Percentiles rank a stretch among this genome's conserved stretches.
Conservation (phyloP, 768 basidiomycete genomes). For the Pholiota microspora region DNA sequence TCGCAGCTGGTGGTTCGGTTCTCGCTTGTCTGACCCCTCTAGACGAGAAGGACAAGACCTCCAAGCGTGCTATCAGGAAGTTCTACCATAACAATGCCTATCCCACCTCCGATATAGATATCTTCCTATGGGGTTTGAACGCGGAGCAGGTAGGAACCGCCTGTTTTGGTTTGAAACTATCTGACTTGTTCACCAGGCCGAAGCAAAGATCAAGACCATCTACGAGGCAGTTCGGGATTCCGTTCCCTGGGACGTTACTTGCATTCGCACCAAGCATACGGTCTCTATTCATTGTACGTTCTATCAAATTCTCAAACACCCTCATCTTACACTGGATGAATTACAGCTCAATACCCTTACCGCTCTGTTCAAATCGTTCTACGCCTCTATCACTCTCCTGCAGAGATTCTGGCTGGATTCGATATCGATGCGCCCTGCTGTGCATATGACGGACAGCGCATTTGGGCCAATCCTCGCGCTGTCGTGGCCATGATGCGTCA, state of each 20-base stretch:
- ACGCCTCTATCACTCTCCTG: conserved; percentile 61
- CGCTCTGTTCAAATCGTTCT: conserved; percentile 65
- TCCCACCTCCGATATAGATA: conserved; percentile 61
- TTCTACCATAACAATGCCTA: conserved; percentile 53
- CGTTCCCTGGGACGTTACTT: conserved; percentile 68
- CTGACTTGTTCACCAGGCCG: conserved; percentile 36
- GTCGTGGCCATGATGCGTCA: conserved; percentile 67
- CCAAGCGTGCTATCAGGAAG: conserved; percentile 57
- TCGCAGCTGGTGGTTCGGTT: conserved; percentile 61
- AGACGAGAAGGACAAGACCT: conserved; percentile 43
- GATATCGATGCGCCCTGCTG: conserved; percentile 67
- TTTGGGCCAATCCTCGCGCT: conserved; percentile 59
- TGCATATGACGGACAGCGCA: conserved; percentile 44
- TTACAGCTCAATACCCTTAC: conserved; percentile 60
- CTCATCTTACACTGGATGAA: not conserved
- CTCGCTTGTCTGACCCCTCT: conserved; percentile 56
- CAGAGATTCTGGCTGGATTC: conserved; percentile 65
- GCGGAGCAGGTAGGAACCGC: conserved; percentile 41
- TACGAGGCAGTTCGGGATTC: conserved; percentile 66
- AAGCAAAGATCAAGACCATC: conserved; percentile 55
- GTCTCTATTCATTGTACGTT: conserved; percentile 59
- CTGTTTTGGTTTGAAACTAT: not conserved
- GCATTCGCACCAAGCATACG: conserved; percentile 63
- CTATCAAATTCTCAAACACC: not conserved
- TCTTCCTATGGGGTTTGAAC: conserved; percentile 61